Evolutionary conservation across 208 protist genomes (phyloP).

Genomic region (Herpetomonas tarakana): DNA sequence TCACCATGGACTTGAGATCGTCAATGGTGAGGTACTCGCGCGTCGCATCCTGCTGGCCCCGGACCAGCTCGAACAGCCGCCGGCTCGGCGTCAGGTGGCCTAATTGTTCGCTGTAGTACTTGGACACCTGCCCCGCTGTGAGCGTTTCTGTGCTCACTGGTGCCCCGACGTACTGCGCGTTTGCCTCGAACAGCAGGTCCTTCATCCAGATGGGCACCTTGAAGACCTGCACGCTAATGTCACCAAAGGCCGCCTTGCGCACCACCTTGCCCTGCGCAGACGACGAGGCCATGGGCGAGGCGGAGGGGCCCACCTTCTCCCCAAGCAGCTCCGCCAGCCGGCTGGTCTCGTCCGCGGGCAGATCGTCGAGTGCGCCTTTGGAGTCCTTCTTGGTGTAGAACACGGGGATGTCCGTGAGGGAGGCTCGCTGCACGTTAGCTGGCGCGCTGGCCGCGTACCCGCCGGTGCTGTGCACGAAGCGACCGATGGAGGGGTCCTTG

Average conservation of each 20-base stretch:
- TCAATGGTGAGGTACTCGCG: conserved; percentile 62
- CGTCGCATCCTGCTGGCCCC: conserved; percentile 18
- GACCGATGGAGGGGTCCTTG: conserved; percentile 20
- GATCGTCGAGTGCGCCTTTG: conserved; percentile 31
- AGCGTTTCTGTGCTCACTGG: conserved; percentile 30
- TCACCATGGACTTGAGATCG: conserved; percentile 60
- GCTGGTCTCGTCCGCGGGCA: conserved; percentile 30
- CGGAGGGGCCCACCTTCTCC: conserved; percentile 14
- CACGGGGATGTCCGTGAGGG: conserved; percentile 60
- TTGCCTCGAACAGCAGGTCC: conserved; percentile 71
- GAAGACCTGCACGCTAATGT: conserved; percentile 70
- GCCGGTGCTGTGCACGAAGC: conserved; percentile 51
- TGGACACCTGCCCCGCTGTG: conserved; percentile 48
- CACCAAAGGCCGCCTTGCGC: conserved; percentile 49
- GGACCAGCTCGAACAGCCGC: conserved; percentile 79
- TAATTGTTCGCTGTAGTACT: conserved; percentile 56
- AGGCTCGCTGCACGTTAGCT: conserved; percentile 51
- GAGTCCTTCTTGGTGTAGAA: conserved; percentile 72
- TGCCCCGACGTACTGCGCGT: conserved; percentile 20
- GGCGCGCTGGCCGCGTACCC: conserved; percentile 50
- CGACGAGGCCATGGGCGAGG: background rate
- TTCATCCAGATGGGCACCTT: conserved; percentile 80
- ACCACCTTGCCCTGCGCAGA: conserved; percentile 12
- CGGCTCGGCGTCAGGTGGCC: conserved; percentile 52
- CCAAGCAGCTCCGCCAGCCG: conserved; percentile 48